Evolutionary conservation across 176 grass and related monocot species (phyloP).

Genomic region (Olyra latifolia): DNA sequence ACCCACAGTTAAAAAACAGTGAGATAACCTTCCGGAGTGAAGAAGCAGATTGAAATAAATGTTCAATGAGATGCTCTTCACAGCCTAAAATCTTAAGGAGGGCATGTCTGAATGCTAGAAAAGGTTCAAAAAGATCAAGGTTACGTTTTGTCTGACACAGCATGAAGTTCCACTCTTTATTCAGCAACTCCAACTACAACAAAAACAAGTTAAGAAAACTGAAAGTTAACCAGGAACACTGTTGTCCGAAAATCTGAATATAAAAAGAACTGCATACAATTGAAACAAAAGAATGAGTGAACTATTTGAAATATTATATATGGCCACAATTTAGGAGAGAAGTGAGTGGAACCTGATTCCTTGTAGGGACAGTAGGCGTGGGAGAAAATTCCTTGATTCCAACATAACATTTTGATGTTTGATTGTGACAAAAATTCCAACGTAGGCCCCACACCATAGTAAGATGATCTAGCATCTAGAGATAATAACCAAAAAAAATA

Average conservation of each 20-base stretch:
- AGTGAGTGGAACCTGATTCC: conserved; percentile 51
- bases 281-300: not conserved
- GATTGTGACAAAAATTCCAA: conserved; percentile 54
- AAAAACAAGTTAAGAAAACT: conserved; percentile 22
- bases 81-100: conserved; percentile 76
- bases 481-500: conserved; percentile 23
- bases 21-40: conserved; percentile 79
- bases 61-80: conserved; percentile 65
- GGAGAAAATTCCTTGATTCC: conserved; percentile 36
- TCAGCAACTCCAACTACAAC: conserved; percentile 64
- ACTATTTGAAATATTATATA: not conserved
- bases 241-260: not conserved
- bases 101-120: conserved; percentile 79
- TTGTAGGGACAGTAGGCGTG: conserved; percentile 56
- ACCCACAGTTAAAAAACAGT: conserved; percentile 13
- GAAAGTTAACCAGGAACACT: conserved; percentile 8
- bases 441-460: conserved; percentile 73
- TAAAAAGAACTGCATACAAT: not conserved
- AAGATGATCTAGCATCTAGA: conserved; percentile 92
- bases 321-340: not conserved
- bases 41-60: conserved; percentile 87
- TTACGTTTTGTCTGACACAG: conserved; percentile 60
- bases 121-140: conserved; percentile 88
- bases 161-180: conserved; percentile 84
- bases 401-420: conserved; percentile 35